These are phyloP conservation scores for Vitis hybrid DNA, from an alignment of 177 flowering plant species.

Conservation along the genomic window DNA sequence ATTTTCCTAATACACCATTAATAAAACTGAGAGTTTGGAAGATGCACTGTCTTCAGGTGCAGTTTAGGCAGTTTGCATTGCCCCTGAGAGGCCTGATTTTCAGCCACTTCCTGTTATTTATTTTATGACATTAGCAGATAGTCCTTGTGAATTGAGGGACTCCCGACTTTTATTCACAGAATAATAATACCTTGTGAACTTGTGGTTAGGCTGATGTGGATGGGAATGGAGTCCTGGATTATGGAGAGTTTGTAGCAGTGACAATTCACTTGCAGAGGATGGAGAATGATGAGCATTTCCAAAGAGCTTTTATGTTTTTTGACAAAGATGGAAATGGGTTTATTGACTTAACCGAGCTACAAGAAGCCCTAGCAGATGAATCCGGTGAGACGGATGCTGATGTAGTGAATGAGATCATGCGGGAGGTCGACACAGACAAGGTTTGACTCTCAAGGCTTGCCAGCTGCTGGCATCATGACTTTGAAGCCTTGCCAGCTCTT, in stretches of 20 bases:
- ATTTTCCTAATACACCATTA: no score
- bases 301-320: slow-evolving; percentile 82
- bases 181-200: not conserved
- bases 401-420: slow-evolving; percentile 76
- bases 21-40: no score
- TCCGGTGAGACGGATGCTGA: slow-evolving; percentile 65
- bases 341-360: slow-evolving; percentile 74
- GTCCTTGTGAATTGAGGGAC: no score
- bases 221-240: slow-evolving; percentile 89
- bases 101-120: no score
- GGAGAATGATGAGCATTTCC: slow-evolving; percentile 94
- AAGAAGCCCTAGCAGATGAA: slow-evolving; percentile 71
- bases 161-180: not conserved
- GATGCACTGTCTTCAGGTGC: no score
- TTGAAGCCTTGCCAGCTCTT: not conserved
- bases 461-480: no score
- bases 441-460: slow-evolving; percentile 31
- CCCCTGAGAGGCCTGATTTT: no score
- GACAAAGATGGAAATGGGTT: slow-evolving; percentile 89
- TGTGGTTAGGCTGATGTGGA: slow-evolving; percentile 87
- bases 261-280: slow-evolving; percentile 91
- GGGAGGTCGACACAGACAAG: slow-evolving; percentile 94
- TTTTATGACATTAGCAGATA: no score
- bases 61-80: no score
- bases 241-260: slow-evolving; percentile 95